Evolutionary conservation across 768 basidiomycete genomes (phyloP).

Genomic region (Russula emetica): DNA sequence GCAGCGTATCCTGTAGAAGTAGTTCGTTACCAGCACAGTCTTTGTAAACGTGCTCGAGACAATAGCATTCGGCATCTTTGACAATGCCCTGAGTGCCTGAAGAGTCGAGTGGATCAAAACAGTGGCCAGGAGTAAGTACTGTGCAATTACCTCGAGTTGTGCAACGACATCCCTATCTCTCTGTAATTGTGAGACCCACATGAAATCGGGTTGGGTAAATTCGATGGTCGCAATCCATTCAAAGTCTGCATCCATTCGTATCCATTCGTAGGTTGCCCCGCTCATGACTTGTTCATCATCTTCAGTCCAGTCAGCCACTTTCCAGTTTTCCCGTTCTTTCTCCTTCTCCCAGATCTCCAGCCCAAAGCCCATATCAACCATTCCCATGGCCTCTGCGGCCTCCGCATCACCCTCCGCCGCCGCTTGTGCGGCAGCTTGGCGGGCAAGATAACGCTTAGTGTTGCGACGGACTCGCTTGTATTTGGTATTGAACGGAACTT

Average conservation of each 20-base stretch:
- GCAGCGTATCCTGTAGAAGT: conserved; percentile 93
- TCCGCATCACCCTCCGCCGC: conserved; percentile 90
- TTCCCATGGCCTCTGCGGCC: conserved; percentile 88
- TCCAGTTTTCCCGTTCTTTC: conserved; percentile 89
- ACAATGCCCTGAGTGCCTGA: conserved; percentile 86
- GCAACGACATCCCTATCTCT: conserved; percentile 95
- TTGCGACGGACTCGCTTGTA: conserved; percentile 95
- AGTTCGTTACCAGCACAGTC: conserved; percentile 90
- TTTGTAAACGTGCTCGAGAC: conserved; percentile 90
- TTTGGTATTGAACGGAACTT: conserved; percentile 97
- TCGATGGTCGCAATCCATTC: conserved; percentile 95
- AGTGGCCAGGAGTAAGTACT: conserved; percentile 8
- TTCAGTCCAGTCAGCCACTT: conserved; percentile 96
- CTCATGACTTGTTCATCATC: conserved; percentile 93
- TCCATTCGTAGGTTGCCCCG: conserved; percentile 98
- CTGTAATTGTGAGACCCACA: conserved; percentile 97
- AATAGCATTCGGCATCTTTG: conserved; percentile 75
- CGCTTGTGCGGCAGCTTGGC: conserved; percentile 88
- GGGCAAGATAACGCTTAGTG: conserved; percentile 91
- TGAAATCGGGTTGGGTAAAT: conserved; percentile 95
- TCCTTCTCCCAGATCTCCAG: conserved; percentile 96
- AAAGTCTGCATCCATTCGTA: conserved; percentile 96
- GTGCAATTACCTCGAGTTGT: conserved; percentile 73
- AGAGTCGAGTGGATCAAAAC: conserved; percentile 20
- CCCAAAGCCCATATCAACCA: conserved; percentile 92